Evolutionary conservation across 2,329 filamentous ascomycete genomes (phyloP).

Genomic region (Epichloe hybrida): DNA sequence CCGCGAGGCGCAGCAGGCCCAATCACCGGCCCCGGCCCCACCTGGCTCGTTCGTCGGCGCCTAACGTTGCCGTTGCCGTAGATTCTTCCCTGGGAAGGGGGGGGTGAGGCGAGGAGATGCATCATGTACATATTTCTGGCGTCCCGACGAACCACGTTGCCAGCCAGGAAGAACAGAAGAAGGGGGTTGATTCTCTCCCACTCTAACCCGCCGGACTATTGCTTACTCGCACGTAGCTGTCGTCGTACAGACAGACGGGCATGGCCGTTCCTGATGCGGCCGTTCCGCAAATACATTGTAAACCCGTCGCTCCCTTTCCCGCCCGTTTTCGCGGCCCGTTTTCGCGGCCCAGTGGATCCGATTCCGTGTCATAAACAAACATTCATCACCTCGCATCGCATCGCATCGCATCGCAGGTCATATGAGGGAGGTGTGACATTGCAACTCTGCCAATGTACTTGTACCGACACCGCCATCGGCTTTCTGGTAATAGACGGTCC

Average conservation of each 20-base stretch:
- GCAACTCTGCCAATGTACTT: neutral
- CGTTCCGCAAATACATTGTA: slow-evolving; percentile 1
- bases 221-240: neutral
- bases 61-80: no score
- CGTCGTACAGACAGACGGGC: neutral
- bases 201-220: no score
- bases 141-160: no score
- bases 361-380: neutral
- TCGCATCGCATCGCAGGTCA: neutral
- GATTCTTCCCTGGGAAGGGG: no score
- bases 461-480: neutral
- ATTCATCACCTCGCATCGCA: neutral
- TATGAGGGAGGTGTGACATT: neutral
- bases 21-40: slow-evolving; percentile 11
- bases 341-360: neutral
- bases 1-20: slow-evolving; percentile 11
- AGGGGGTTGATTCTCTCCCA: no score
- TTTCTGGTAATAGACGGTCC: neutral
- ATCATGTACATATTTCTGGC: no score
- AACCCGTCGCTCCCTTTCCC: neutral
- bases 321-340: neutral
- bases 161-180: no score
- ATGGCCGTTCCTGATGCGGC: slow-evolving; percentile 2
- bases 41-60: slow-evolving; percentile 7
- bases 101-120: no score